Conservation (phyloP, 192 early-diverging fungal species). For the Umbelopsis sp. region DNA sequence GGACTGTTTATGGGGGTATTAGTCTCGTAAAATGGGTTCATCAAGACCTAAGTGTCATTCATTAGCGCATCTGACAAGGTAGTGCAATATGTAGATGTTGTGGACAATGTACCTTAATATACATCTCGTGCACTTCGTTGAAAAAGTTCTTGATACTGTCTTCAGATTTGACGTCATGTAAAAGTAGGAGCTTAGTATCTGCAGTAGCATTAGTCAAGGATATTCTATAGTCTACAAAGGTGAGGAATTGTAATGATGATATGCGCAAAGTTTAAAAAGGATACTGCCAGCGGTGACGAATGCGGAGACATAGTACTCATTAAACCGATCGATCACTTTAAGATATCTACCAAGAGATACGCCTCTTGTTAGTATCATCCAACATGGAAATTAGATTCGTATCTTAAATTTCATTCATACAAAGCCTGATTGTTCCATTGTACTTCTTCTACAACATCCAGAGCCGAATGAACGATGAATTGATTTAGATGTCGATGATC, state of each 20-base stretch:
- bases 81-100: neutral
- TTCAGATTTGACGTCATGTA: constrained; percentile 77
- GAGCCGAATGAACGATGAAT: constrained; percentile 94
- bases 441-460: constrained; percentile 96
- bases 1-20: constrained; percentile 79
- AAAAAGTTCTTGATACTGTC: constrained; percentile 86
- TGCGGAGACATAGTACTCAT: constrained; percentile 90
- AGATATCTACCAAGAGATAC: constrained; percentile 67
- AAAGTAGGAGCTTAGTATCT: constrained; percentile 79
- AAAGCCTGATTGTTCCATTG: constrained; percentile 86
- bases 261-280: constrained; percentile 3
- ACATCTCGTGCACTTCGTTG: constrained; percentile 80
- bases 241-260: neutral
- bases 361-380: neutral
- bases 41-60: constrained; percentile 56
- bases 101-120: constrained; percentile 72
- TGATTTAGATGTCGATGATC: constrained; percentile 92
- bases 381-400: neutral
- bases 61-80: neutral
- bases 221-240: neutral
- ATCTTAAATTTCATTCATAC: constrained; percentile 42
- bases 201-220: neutral
- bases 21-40: constrained; percentile 92
- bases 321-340: constrained; percentile 93
- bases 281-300: constrained; percentile 89